These are phyloP conservation scores for Calonectria pauciramosa DNA, from an alignment of 2,329 filamentous ascomycete genomes.

Conservation along the genomic window DNA sequence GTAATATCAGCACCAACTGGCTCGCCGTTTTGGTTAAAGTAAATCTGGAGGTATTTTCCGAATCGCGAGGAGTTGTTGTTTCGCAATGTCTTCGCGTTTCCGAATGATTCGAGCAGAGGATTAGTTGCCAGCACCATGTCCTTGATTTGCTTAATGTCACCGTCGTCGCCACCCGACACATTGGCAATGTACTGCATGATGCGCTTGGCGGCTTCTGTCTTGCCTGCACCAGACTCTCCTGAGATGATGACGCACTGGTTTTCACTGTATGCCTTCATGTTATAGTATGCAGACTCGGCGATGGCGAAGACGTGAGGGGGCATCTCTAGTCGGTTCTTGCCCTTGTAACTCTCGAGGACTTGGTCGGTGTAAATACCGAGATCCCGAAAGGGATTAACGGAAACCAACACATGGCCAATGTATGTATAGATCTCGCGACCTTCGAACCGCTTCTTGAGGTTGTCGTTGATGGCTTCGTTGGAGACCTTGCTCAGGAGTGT, in stretches of 20 bases:
- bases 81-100: slow-evolving; percentile 96
- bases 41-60: slow-evolving; percentile 97
- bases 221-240: slow-evolving; percentile 96
- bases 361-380: slow-evolving; percentile 97
- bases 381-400: slow-evolving; percentile 97
- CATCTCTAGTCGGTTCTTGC: slow-evolving; percentile 96
- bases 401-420: slow-evolving; percentile 99
- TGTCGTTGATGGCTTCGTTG: slow-evolving; percentile 99
- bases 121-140: slow-evolving; percentile 99
- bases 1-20: slow-evolving; percentile 97
- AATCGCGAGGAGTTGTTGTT: slow-evolving; percentile 99
- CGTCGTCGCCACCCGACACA: slow-evolving; percentile 87
- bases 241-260: slow-evolving; percentile 99
- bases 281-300: slow-evolving; percentile 96
- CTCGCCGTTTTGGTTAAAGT: slow-evolving; percentile 93
- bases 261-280: slow-evolving; percentile 99
- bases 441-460: slow-evolving; percentile 97
- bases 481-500: slow-evolving; percentile 98
- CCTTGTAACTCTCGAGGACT: slow-evolving; percentile 93
- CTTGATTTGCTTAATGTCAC: slow-evolving; percentile 95
- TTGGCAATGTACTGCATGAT: slow-evolving; percentile 99
- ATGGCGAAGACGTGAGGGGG: slow-evolving; percentile 98
- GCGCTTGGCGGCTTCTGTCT: slow-evolving; percentile 98
- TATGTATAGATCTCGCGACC: slow-evolving; percentile 99
- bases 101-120: slow-evolving; percentile 95